Base-by-base conservation (phyloP, 768 basidiomycete species). In the Symmetrospora coprosmae region DNA sequence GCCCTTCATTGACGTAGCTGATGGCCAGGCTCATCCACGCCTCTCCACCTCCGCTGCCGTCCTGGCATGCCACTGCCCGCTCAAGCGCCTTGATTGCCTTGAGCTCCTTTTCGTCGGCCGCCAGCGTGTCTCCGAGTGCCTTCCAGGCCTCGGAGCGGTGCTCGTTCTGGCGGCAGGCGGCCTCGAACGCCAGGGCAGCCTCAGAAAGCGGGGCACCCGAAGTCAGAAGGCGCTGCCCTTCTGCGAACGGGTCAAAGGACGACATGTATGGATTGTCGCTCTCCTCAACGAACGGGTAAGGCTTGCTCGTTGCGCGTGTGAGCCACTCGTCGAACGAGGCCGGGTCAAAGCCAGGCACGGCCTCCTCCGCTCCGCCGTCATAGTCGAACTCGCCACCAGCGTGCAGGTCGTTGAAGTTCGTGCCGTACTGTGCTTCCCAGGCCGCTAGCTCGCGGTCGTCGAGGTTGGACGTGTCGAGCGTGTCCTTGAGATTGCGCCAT, bases 101-200 rank as follows among this genome's bases (percentile, higher is more conserved):
- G 19, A 71, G 68, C 67, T 76, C 76, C 56, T 75, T 73, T 64
- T 76, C 76, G 58, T 76, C 72, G 64, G 74, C 74, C 1, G 76
- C 75, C 62, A 89, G 79, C 0, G 85, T 85, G 72, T 91, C 86
- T 9, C 92, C 92, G 1, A 97, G 76, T 19, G 92, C 76, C 51
- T 88, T 82, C 92, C 92, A 99, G 0, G 89, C 80, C 70, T 92
- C 91, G 50, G 49, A 86, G 82, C 25, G 82, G 84, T 68, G 73
- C 60, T 88, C 84, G 9, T 83, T 85, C 65, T 78, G 78, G 72
- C 86, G 83, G 61, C 96, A 86, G 35, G 88, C 87, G 14, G 88
- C 88, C 74, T 99, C 92, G 21, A 97, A 76, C 67, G 92, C 76
- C 38, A 89, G 76, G 0, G 83, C 84, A 13, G 84, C 88, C 69